Evolutionary conservation across 768 basidiomycete genomes (phyloP).

Genomic region (Suillus spraguei): DNA sequence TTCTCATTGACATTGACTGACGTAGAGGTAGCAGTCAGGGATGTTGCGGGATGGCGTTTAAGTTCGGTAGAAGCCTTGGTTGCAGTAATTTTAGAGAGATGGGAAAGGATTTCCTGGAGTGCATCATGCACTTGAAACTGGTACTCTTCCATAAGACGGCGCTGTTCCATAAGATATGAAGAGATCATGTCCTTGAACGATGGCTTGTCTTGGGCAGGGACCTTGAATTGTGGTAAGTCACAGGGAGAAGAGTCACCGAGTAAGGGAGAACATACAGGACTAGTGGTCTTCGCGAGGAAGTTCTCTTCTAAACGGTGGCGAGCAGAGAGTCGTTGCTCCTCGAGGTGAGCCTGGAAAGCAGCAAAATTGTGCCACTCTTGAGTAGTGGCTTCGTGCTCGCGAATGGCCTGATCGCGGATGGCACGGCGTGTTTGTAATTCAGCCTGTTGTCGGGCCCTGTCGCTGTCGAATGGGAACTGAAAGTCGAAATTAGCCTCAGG

Average conservation of each 20-base stretch:
- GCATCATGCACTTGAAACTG: slow-evolving; percentile 10
- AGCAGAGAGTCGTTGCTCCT: neutral
- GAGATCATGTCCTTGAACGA: slow-evolving; percentile 1
- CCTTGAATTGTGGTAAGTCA: neutral
- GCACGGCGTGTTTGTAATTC: neutral
- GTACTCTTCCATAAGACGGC: slow-evolving; percentile 10
- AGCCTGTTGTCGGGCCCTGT: neutral
- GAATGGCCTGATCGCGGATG: neutral
- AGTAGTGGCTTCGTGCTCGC: slow-evolving; percentile 3
- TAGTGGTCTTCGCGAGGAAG: neutral
- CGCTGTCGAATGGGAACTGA: neutral
- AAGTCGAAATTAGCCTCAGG: neutral
- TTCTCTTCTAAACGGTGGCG: neutral
- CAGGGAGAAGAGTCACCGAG: neutral
- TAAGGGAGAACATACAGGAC: neutral
- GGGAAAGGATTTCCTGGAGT: slow-evolving; percentile 4
- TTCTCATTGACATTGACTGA: neutral
- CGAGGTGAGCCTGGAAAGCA: neutral
- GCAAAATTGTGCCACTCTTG: neutral
- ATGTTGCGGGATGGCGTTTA: neutral
- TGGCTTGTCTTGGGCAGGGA: neutral
- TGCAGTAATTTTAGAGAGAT: neutral
- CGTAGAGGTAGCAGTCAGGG: neutral
- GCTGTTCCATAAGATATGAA: neutral
- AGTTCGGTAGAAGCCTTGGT: neutral